phyloP scores from a whole-genome alignment of 2,329 filamentous ascomycete species.

The Whalleya microplaca region DNA sequence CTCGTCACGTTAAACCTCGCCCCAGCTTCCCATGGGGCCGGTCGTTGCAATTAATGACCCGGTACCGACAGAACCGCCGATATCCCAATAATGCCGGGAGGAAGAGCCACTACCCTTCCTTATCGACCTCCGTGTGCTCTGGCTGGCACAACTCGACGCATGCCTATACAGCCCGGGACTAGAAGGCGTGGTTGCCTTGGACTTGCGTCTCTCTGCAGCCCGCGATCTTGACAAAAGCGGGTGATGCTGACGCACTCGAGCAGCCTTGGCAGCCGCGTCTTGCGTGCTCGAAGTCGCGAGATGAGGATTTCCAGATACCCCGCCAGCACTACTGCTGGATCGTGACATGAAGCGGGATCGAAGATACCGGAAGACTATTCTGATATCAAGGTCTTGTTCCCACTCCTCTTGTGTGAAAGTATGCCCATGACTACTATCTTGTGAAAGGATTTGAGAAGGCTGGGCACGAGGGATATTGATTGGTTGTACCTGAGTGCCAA shows the following conservation, averaged over 20 bases:
- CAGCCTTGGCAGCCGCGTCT: conserved; percentile 75
- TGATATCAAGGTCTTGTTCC: conserved; percentile 90
- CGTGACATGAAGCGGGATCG: conserved; percentile 71
- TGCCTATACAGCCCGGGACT: conserved; percentile 54
- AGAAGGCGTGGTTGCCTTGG: conserved; percentile 56
- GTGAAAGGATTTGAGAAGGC: conserved; percentile 18
- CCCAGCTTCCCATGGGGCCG: conserved; percentile 77
- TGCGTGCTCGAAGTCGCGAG: conserved; percentile 57
- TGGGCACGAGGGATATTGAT: conserved; percentile 41
- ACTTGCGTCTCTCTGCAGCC: conserved; percentile 57
- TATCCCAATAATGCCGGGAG: conserved; percentile 89
- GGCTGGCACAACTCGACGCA: conserved; percentile 78
- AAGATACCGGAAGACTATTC: conserved; percentile 88
- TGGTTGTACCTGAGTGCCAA: conserved; percentile 42
- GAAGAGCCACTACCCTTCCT: conserved; percentile 67
- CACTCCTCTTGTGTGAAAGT: conserved; percentile 77
- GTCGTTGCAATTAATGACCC: conserved; percentile 70
- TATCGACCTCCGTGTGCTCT: conserved; percentile 78
- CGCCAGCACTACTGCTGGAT: conserved; percentile 42
- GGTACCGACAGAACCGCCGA: conserved; percentile 79
- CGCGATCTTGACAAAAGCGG: conserved; percentile 73
- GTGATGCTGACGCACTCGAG: conserved; percentile 85
- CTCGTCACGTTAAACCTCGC: conserved; percentile 61
- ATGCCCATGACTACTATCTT: conserved; percentile 20
- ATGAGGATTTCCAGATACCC: conserved; percentile 50